phyloP scores from a whole-genome alignment of 2,329 filamentous ascomycete genomes.

The Fusarium kyushuense region DNA sequence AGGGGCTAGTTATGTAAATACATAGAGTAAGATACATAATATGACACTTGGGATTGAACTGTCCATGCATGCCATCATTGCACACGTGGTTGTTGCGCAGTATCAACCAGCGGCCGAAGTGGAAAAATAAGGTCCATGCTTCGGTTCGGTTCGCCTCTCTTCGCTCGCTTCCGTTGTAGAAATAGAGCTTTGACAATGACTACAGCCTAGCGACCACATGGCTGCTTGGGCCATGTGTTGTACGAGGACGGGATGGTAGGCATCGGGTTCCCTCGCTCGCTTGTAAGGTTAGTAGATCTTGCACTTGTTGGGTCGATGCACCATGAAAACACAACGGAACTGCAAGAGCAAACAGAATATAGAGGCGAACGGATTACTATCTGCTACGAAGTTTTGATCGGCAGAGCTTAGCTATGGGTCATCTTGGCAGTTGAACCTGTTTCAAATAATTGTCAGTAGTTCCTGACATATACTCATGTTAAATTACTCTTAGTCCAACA shows the following conservation, averaged over 20 bases:
- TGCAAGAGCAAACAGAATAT: neutral
- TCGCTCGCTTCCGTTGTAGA: constrained; percentile 1
- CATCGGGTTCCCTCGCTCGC: constrained; percentile 1
- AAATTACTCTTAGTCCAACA: neutral
- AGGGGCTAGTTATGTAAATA: constrained; percentile 21
- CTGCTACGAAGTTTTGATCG: neutral
- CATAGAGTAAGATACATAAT: constrained; percentile 33
- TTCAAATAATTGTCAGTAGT: neutral
- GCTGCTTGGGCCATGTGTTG: constrained; percentile 31
- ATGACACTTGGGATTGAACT: constrained; percentile 5
- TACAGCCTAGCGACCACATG: constrained; percentile 26
- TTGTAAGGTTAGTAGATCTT: neutral
- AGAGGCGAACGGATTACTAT: neutral
- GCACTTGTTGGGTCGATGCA: neutral
- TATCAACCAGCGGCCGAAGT: neutral
- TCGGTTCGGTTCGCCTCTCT: neutral
- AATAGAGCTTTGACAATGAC: neutral
- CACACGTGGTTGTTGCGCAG: neutral
- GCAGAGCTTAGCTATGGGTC: neutral
- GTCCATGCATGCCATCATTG: neutral
- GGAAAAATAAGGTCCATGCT: neutral
- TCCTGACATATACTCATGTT: neutral
- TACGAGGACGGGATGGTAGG: neutral
- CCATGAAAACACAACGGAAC: neutral
- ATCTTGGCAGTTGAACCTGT: neutral